Evolutionary conservation across 1,284 basidiomycete species (phyloP), one percentile per base, ranked within the genome.

Genomic region (Papiliotrema terrestris): DNA sequence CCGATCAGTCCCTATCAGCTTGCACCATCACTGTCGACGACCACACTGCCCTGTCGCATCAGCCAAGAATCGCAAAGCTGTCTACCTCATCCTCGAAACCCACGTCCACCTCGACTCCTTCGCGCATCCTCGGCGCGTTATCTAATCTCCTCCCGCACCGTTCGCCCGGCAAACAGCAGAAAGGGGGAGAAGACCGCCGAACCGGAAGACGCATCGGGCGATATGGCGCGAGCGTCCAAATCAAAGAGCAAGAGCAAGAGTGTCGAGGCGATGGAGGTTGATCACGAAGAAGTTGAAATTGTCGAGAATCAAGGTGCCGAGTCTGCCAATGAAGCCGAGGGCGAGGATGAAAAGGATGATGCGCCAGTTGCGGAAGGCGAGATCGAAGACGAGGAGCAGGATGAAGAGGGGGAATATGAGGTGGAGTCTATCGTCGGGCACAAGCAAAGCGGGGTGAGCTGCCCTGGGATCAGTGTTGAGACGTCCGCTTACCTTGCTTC

Each of bases 381-480:
- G 19, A 52, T 61, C 42, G 58, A 52, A 23, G 52, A 49, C n/a
- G 54, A 49, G 13, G 55, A 49, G 35, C 52, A 52, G 5, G 58
- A 48, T 13, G 58, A 60, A 4, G 64, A 61, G 6, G 63, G 58
- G 37, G 68, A 71, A 52, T 71, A 62, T 49, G 68, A 71, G 52
- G 67, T 71, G 15, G 60, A 63, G 53, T 48, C 44, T 15, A 64
- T 71, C 25, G 17, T 63, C 15, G 58, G 59, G 11, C 63, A 66
- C 49, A 55, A 50, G 47, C 19, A 50, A 32, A 37, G 41, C 8
- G 39, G 26, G n/a, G 67, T 69, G 61, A 61, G 67, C 62, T 9
- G 15, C n/a, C 39, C 3, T 25, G 13, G 25, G 15, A 22, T 38
- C 13, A 36, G 25, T n/a, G n/a, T n/a, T n/a, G n/a, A n/a, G n/a